Conservation (phyloP, 1,139 yeast genomes). For the Scheffersomyces cryptocercus region DNA sequence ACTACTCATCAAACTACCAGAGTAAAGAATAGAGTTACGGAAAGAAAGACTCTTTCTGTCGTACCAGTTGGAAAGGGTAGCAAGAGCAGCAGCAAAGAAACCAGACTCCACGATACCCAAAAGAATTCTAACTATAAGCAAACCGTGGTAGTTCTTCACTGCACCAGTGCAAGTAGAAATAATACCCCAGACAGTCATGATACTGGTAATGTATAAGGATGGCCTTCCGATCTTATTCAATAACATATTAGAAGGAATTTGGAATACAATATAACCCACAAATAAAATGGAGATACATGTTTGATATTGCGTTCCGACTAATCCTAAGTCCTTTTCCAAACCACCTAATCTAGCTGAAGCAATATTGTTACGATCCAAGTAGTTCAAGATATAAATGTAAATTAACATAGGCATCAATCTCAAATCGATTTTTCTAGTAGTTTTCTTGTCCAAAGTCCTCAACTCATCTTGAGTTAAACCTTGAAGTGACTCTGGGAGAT, state of each 20-base stretch:
- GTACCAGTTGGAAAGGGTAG: constrained; percentile 51
- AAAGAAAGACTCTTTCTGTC: constrained; percentile 48
- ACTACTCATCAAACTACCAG: constrained; percentile 73
- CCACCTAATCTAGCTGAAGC: constrained; percentile 65
- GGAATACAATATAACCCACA: constrained; percentile 62
- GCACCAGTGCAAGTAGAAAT: constrained; percentile 50
- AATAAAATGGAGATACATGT: constrained; percentile 57
- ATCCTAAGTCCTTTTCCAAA: constrained; percentile 49
- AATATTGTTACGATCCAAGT: constrained; percentile 60
- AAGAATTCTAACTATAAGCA: constrained; percentile 48
- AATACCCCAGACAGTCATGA: constrained; percentile 56
- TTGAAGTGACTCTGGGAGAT: constrained; percentile 35
- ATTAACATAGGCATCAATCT: constrained; percentile 58
- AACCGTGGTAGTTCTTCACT: constrained; percentile 40
- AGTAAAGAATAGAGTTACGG: constrained; percentile 58
- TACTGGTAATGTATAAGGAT: constrained; percentile 48
- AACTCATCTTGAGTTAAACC: constrained; percentile 37
- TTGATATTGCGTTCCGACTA: constrained; percentile 53
- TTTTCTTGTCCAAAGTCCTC: constrained; percentile 36
- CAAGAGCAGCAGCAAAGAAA: constrained; percentile 54
- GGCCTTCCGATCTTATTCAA: constrained; percentile 53
- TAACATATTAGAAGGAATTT: constrained; percentile 55
- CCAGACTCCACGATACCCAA: constrained; percentile 63
- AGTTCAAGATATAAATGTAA: constrained; percentile 53
- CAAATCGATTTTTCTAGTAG: constrained; percentile 51